Conservation (phyloP, 2,329 filamentous ascomycete genomes). For the Coleophoma cylindrospora region DNA sequence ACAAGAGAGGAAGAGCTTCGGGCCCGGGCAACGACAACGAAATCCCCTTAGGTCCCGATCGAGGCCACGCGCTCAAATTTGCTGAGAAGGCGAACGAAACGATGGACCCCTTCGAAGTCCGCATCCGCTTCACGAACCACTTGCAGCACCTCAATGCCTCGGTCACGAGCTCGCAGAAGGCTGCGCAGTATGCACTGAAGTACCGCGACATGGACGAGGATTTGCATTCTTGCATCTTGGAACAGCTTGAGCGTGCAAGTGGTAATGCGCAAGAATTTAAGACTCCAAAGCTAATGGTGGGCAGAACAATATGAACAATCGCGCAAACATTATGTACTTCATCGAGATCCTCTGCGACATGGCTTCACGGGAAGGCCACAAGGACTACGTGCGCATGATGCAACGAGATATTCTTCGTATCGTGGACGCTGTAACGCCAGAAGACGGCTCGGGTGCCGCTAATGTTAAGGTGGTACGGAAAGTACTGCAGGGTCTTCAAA, state of each 20-base stretch:
- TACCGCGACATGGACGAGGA: constrained; percentile 95
- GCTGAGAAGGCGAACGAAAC: not conserved
- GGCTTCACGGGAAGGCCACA: constrained; percentile 56
- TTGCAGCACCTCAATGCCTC: constrained; percentile 89
- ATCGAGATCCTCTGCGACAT: constrained; percentile 87
- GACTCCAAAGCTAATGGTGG: not conserved
- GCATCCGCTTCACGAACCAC: constrained; percentile 90
- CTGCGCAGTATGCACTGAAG: constrained; percentile 90
- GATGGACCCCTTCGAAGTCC: constrained; percentile 86
- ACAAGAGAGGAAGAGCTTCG: too few species aligned
- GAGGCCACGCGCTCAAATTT: not conserved
- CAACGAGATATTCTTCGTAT: constrained; percentile 88
- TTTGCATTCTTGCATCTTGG: constrained; percentile 92
- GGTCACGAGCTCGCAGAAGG: constrained; percentile 83
- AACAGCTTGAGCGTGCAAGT: constrained; percentile 80
- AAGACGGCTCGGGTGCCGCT: constrained; percentile 80
- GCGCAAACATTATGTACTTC: constrained; percentile 99
- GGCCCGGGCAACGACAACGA: not conserved
- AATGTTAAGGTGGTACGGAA: constrained; percentile 91
- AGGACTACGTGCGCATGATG: constrained; percentile 88
- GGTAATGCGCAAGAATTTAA: not conserved
- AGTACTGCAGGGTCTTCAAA: constrained; percentile 64
- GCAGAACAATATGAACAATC: constrained; percentile 90
- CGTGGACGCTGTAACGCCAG: constrained; percentile 85
- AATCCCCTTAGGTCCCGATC: constrained; percentile 1